Percentiles rank a stretch among this genome's conserved stretches.
phyloP scores from a whole-genome alignment of 1,139 yeast species.

The Diutina pseudorugosa region DNA sequence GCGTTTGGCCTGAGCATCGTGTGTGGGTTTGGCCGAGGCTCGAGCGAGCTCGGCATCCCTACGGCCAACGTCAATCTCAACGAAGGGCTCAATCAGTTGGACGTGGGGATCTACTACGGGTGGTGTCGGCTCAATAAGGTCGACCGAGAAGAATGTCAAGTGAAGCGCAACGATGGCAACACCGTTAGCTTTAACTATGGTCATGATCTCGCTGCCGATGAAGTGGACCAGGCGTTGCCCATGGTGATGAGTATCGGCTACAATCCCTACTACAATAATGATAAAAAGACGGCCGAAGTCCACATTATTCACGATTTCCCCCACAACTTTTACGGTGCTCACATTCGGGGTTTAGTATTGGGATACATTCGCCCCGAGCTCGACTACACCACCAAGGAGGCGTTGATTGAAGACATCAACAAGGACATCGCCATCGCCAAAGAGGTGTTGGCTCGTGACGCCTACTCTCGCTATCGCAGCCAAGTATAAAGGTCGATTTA shows the following conservation, averaged over 20 bases:
- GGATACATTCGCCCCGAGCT: slow-evolving; percentile 91
- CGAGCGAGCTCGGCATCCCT: slow-evolving; percentile 86
- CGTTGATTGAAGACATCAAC: slow-evolving; percentile 74
- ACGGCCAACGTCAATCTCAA: slow-evolving; percentile 82
- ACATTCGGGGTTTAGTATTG: slow-evolving; percentile 51
- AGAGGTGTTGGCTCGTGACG: not conserved
- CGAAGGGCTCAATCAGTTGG: slow-evolving; percentile 32
- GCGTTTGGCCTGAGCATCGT: slow-evolving; percentile 43
- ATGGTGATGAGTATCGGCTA: slow-evolving; percentile 95
- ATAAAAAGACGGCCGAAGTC: slow-evolving; percentile 70
- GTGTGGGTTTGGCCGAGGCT: slow-evolving; percentile 93
- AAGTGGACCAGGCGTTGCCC: slow-evolving; percentile 43
- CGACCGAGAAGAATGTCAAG: slow-evolving; percentile 9
- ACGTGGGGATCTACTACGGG: slow-evolving; percentile 89
- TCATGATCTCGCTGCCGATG: slow-evolving; percentile 21
- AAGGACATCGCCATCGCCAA: slow-evolving; percentile 64
- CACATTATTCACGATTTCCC: slow-evolving; percentile 71
- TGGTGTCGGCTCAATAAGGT: slow-evolving; percentile 39
- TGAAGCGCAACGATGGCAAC: slow-evolving; percentile 30
- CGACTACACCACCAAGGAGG: slow-evolving; percentile 77
- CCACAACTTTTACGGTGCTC: slow-evolving; percentile 72
- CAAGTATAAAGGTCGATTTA: too few species aligned
- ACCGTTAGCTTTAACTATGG: slow-evolving; percentile 54
- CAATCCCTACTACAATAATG: slow-evolving; percentile 85
- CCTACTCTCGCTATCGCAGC: not conserved